These are phyloP conservation scores for Aureobasidium sp. DNA, from an alignment of 2,329 filamentous ascomycete genomes.

Conservation along the genomic window DNA sequence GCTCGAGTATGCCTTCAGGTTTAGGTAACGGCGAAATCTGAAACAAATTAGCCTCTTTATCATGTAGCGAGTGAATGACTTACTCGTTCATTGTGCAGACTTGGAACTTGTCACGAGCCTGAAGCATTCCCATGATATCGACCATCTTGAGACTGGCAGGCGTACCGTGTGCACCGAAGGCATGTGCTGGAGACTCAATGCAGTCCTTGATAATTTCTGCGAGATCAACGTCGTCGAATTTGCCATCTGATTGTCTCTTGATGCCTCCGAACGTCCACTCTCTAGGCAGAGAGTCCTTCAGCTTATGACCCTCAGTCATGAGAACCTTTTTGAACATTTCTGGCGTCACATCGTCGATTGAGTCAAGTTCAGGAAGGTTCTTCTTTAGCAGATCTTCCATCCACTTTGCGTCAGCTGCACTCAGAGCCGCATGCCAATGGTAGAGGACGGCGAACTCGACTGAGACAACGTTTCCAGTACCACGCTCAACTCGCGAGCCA, in stretches of 20 bases:
- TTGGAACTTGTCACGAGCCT: constrained; percentile 39
- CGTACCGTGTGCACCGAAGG: constrained; percentile 42
- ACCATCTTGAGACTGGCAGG: constrained; percentile 39
- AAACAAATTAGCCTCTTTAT: neutral
- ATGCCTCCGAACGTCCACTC: constrained; percentile 38
- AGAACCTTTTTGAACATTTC: constrained; percentile 36
- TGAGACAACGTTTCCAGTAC: constrained; percentile 37
- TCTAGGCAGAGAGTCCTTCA: constrained; percentile 24
- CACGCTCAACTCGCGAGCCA: constrained; percentile 33
- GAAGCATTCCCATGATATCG: constrained; percentile 40
- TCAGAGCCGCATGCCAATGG: constrained; percentile 40
- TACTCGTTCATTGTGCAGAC: constrained; percentile 46
- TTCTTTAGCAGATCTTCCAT: constrained; percentile 33
- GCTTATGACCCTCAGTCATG: constrained; percentile 28
- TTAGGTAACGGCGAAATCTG: constrained; percentile 29
- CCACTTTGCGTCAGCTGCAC: constrained; percentile 37
- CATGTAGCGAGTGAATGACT: constrained; percentile 13
- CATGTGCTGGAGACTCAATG: constrained; percentile 41
- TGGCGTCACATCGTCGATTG: constrained; percentile 35
- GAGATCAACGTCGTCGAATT: constrained; percentile 36
- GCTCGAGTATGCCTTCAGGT: constrained; percentile 28
- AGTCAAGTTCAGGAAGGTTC: constrained; percentile 30
- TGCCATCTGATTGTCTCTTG: constrained; percentile 32
- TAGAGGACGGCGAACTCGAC: constrained; percentile 41
- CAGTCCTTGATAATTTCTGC: constrained; percentile 38